Evolutionary conservation across 257 asterid species (phyloP).

Genomic region (Ligustrum vulgare): DNA sequence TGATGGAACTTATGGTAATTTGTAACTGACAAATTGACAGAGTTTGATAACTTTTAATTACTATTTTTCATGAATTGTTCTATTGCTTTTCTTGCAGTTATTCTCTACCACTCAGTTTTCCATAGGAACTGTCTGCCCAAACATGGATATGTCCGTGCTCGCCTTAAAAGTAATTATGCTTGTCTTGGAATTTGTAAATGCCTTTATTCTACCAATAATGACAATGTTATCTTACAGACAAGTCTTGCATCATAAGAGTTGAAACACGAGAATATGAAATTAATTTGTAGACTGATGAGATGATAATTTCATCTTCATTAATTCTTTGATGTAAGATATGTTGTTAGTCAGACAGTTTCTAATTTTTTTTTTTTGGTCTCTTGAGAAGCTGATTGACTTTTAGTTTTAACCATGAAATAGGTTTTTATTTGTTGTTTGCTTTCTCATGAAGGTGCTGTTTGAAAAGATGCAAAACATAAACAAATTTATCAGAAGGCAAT

Average conservation of each 20-base stretch:
- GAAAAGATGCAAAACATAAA: neutral
- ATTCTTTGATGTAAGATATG: neutral
- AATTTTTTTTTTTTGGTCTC: neutral
- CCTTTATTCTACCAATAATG: neutral
- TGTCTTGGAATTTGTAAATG: constrained; percentile 25
- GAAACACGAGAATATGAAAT: neutral
- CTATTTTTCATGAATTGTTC: constrained; percentile 14
- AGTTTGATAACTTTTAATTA: neutral
- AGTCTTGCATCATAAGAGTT: neutral
- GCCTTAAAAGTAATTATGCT: constrained; percentile 84
- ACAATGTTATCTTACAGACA: neutral
- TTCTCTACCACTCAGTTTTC: constrained; percentile 83
- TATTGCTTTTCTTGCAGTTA: constrained; percentile 51
- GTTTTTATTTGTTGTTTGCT: neutral
- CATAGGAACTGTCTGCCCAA: constrained; percentile 74
- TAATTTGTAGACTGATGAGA: neutral
- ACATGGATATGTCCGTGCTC: constrained; percentile 76
- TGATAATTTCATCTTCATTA: neutral
- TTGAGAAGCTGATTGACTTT: neutral
- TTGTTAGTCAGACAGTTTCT: too few species aligned
- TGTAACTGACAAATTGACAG: neutral
- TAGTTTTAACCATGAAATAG: neutral
- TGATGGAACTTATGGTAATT: constrained; percentile 86
- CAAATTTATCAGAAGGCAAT: too few species aligned
- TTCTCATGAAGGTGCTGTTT: neutral